These are phyloP conservation scores for Raddia guianensis DNA, from an alignment of 176 grass and related monocot genomes.

Conservation along the genomic window DNA sequence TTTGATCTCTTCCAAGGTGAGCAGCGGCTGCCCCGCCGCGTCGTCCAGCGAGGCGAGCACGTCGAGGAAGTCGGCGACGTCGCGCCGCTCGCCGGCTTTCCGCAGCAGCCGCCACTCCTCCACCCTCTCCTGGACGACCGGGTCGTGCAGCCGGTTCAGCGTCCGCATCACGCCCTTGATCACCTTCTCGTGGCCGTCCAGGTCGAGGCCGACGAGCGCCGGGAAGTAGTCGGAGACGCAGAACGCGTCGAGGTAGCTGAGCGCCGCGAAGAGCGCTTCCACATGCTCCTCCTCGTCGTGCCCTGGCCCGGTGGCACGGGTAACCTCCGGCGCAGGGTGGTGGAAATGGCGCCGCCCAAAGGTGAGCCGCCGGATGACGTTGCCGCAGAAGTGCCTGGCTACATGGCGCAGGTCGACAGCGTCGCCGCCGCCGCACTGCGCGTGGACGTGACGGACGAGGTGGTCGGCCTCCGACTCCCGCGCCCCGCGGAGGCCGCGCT, in stretches of 20 bases:
- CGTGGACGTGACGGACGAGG: conserved; percentile 35
- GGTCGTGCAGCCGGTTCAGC: conserved; percentile 43
- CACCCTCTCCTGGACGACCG: conserved; percentile 27
- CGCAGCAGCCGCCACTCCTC: conserved; percentile 45
- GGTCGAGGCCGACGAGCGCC: conserved; percentile 39
- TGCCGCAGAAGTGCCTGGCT: conserved; percentile 45
- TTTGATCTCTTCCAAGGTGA: conserved; percentile 50
- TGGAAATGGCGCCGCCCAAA: conserved; percentile 43
- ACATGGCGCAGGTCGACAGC: conserved; percentile 40
- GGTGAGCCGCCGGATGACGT: conserved; percentile 50
- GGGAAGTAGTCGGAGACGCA: conserved; percentile 61
- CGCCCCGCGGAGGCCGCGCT: neutral
- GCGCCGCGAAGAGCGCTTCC: conserved; percentile 36
- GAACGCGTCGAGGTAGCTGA: conserved; percentile 46
- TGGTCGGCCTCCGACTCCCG: conserved; percentile 54
- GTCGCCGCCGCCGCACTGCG: neutral
- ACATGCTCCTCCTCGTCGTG: conserved; percentile 50
- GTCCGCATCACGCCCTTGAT: conserved; percentile 24
- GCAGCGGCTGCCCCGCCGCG: neutral
- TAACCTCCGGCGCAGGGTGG: neutral
- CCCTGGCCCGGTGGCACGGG: neutral
- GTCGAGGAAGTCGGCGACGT: conserved; percentile 47
- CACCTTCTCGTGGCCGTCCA: conserved; percentile 54
- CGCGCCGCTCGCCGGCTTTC: conserved; percentile 17
- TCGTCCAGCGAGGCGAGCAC: conserved; percentile 39